These are phyloP conservation scores for Solanum arcanum DNA, from an alignment of 257 asterid species.

Conservation along the genomic window DNA sequence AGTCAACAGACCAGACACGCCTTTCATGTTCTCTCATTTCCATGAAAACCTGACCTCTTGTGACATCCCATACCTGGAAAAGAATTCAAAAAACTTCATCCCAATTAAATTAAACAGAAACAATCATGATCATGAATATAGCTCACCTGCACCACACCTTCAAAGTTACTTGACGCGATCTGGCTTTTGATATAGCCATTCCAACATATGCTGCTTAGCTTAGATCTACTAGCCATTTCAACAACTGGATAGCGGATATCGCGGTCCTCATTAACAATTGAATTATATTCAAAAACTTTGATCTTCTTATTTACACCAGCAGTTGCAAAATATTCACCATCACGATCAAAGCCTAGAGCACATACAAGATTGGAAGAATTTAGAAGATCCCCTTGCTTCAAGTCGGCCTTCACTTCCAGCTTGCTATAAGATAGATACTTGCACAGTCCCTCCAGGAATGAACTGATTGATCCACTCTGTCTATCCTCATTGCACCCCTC, in stretches of 20 bases:
- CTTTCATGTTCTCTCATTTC: conserved; percentile 97
- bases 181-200: conserved; percentile 90
- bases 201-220: conserved; percentile 97
- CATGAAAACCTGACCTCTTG: conserved; percentile 76
- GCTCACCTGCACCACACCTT: conserved; percentile 91
- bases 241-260: conserved; percentile 95
- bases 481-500: conserved; percentile 34
- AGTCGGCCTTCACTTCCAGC: conserved; percentile 76
- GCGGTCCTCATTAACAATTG: conserved; percentile 55
- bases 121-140: not conserved
- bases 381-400: conserved; percentile 91
- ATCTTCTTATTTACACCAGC: conserved; percentile 99
- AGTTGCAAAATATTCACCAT: conserved; percentile 88
- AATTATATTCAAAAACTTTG: conserved; percentile 77
- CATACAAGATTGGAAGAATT: conserved; percentile 89
- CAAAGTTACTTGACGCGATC: conserved; percentile 96
- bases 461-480: conserved; percentile 55
- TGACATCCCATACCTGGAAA: conserved; percentile 83
- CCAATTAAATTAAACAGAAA: not conserved
- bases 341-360: conserved; percentile 93
- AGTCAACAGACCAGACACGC: conserved; percentile 96
- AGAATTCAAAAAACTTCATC: not conserved
- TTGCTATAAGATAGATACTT: conserved; percentile 73
- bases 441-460: conserved; percentile 76
- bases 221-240: conserved; percentile 86